Evolutionary conservation across 768 basidiomycete species (phyloP), one percentile per base, ranked within the genome.

Genomic region (Gautieria morchelliformis): DNA sequence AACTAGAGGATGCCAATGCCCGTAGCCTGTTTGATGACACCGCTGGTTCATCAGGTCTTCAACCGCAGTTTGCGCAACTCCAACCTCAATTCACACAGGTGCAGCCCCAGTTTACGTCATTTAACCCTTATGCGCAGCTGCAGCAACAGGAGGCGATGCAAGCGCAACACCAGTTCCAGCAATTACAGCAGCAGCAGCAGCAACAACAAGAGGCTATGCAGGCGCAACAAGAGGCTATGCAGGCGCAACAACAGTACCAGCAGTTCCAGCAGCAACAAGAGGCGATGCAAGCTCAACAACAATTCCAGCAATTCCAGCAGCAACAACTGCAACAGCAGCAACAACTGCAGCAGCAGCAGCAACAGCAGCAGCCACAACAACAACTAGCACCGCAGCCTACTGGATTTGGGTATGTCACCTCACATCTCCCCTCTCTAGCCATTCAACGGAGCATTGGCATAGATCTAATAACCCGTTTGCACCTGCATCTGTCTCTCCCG

Each of bases 391-490:
- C 77, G 0, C 85, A 90, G 60, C 82, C 85, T 5, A 91, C 89
- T 8, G 85, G 87, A 19, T 90, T 89, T 56, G 87, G 87, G 82
- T 85, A 64, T 30, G 83, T 69, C 45, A 12, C 35, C 17, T 30
- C n/a, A 17, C 58, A 51, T 42, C 30, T n/a, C 40, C 27, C 63
- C 69, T 22, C 64, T 69, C 17, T 62, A 69, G 47, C 59, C 58
- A 14, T 37, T 9, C 35, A 37, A 37, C 14, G 35, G 64, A 64
- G n/a, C 68, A 65, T 4, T 44, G 12, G 2, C 69, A 62, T 63
- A 90, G 91, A 9, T 87, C 91, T 37, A 98, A 98, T 77, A 99
- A 99, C 68, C 96, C 96, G 0, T 98, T 99, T 65, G 94, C 93
- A 0, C 66, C 75, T 61, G 22, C 70, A 59, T 58, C 70, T 60